Base-by-base conservation (phyloP, 148 eudicot genomes). In the Rhododendron griersonianum region DNA sequence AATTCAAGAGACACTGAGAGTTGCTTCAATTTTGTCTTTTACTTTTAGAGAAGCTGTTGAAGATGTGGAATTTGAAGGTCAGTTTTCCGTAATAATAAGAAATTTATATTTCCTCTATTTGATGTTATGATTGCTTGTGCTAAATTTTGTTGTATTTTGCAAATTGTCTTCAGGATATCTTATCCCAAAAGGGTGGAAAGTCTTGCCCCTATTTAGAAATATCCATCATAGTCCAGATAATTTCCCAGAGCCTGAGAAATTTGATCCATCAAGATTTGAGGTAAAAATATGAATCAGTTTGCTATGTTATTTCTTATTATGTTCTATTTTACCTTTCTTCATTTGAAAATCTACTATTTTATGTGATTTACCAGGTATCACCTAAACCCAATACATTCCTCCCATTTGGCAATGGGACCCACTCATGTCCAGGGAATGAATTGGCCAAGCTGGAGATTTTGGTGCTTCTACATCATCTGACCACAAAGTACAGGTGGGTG, bases 21-120 rank as follows among this genome's bases (percentile, higher is more conserved):
- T 95, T 47, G 99, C 99, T 61, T 98, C 99, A 67, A 94, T 98
- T 67, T 84, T 98, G 55, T 94, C 98, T 57, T 98, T 98, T 63
- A 98, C 99, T 39, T 98, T 98, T 87, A 94, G 99, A 85, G 99
- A 98, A 90, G 99, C 99, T 76, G 98, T 98, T 85, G 93, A 98
- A 82, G 99, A 98, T 94, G 98, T 98, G 85, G 99, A 95, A 83
- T 94, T 92, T 90, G 91, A 98, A 90, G 98, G 98, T 94, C 39
- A 11, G 18, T 30, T 71, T 30, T 71, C 1, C 15, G 1, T 8
- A 63, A 67, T 3, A n/a, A 67, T 59, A 1, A 35, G 21, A 55
- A 14, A 55, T 1, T 55, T 55, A 2, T 55, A 55, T 4, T 55
- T 3, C 13, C 45, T 79, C 33, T 63, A 21, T 15, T 19, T 59